Evolutionary conservation across 2,329 filamentous ascomycete genomes (phyloP).

Genomic region (Huntiella abstrusa): DNA sequence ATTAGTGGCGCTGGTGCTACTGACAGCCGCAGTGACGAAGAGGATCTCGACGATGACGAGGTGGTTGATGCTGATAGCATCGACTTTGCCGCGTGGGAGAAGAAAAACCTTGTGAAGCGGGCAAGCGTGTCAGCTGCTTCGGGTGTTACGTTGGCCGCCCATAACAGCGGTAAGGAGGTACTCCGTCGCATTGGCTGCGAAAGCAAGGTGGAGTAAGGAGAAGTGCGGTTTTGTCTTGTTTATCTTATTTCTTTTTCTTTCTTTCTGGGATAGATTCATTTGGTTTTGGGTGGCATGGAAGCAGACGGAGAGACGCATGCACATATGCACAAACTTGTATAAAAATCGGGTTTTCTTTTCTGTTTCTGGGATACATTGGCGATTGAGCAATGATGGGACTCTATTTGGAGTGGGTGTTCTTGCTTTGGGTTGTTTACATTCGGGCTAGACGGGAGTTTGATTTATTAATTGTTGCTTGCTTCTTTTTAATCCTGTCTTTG

Average conservation of each 20-base stretch:
- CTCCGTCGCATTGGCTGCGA: constrained; percentile 69
- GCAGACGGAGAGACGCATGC: no score
- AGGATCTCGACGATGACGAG: constrained; percentile 51
- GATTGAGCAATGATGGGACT: no score
- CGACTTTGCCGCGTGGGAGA: constrained; percentile 45
- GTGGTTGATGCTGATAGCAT: constrained; percentile 58
- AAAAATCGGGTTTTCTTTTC: no score
- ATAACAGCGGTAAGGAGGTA: constrained; percentile 63
- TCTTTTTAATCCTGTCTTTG: no score
- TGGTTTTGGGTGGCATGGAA: neutral
- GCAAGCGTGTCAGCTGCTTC: constrained; percentile 26
- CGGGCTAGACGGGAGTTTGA: no score
- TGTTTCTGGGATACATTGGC: no score
- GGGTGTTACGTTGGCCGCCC: constrained; percentile 47
- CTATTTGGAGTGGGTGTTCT: no score
- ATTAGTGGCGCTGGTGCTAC: constrained; percentile 60
- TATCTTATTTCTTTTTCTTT: neutral
- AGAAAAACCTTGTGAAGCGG: constrained; percentile 31
- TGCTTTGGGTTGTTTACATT: no score
- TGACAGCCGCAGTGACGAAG: constrained; percentile 74
- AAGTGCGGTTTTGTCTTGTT: no score
- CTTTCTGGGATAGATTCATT: neutral
- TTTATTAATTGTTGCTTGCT: no score
- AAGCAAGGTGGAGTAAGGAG: constrained; percentile 30
- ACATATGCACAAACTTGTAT: no score